Evolutionary conservation across 768 basidiomycete species (phyloP).

Genomic region (Lactifluus pinguis): DNA sequence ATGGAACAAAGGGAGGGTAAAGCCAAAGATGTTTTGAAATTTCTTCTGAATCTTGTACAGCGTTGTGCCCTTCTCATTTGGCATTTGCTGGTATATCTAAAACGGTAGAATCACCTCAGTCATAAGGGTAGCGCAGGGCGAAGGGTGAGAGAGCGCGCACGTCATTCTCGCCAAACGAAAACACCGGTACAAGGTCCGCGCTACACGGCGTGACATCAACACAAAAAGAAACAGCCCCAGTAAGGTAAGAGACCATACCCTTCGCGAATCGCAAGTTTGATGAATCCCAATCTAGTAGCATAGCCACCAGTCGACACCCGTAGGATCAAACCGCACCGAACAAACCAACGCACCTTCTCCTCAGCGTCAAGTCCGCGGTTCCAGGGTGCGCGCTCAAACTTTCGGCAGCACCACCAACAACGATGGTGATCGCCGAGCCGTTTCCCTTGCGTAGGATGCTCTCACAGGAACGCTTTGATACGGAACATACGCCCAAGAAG

Average conservation of each 20-base stretch:
- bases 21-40: constrained; percentile 89
- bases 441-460: constrained; percentile 59
- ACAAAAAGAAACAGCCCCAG: background rate
- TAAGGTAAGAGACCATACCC: constrained; percentile 42
- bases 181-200: constrained; percentile 93
- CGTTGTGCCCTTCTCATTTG: constrained; percentile 87
- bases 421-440: constrained; percentile 72
- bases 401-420: constrained; percentile 95
- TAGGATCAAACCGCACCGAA: background rate
- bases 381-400: constrained; percentile 90
- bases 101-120: background rate
- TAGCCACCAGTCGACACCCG: background rate
- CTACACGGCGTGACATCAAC: constrained; percentile 31
- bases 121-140: background rate
- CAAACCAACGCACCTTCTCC: constrained; percentile 46
- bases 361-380: constrained; percentile 84
- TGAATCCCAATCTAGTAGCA: constrained; percentile 70
- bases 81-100: constrained; percentile 95
- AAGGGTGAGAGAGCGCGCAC: constrained; percentile 36
- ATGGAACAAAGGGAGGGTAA: constrained; percentile 95
- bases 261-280: constrained; percentile 86
- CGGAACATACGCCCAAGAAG: constrained; percentile 83
- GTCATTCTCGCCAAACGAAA: constrained; percentile 98
- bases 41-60: constrained; percentile 80
- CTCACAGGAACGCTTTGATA: constrained; percentile 82